Conservation (phyloP, 352 stramenopile genomes). For the Pythium diclinum region DNA sequence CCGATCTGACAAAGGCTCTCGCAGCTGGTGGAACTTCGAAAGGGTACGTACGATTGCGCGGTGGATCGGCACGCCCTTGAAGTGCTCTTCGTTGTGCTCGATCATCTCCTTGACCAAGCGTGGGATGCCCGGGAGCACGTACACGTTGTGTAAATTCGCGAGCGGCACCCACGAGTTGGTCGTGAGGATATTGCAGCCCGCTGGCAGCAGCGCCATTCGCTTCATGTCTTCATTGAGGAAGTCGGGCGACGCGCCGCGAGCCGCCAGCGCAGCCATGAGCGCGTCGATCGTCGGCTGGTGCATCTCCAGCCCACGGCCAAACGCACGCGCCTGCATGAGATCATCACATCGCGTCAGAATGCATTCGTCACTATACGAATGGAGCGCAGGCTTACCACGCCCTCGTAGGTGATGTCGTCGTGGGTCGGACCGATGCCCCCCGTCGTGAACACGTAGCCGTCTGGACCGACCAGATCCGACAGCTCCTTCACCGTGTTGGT, state of each 20-base stretch:
- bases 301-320: constrained; percentile 57
- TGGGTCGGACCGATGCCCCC: constrained; percentile 84
- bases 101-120: constrained; percentile 83
- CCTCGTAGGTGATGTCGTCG: constrained; percentile 89
- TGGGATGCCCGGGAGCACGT: constrained; percentile 81
- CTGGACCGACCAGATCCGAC: constrained; percentile 67
- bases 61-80: constrained; percentile 73
- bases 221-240: constrained; percentile 69
- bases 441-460: constrained; percentile 81
- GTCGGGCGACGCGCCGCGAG: constrained; percentile 23
- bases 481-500: constrained; percentile 70
- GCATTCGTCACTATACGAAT: background rate
- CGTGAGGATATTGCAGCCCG: constrained; percentile 47
- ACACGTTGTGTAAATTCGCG: constrained; percentile 77
- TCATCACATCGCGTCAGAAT: background rate
- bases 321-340: constrained; percentile 55
- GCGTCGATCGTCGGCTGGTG: constrained; percentile 60
- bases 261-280: constrained; percentile 38
- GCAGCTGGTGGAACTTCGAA: background rate
- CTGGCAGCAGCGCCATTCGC: constrained; percentile 71
- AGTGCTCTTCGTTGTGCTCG: constrained; percentile 72
- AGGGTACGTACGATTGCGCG: constrained; percentile 56
- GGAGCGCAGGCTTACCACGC: constrained; percentile 38
- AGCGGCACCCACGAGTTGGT: constrained; percentile 74
- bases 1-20: background rate